A percentile compares a stretch with the other conserved stretches of the same genome.
Evolutionary conservation across 345 rosid species (phyloP).

Genomic region (Punica granatum): DNA sequence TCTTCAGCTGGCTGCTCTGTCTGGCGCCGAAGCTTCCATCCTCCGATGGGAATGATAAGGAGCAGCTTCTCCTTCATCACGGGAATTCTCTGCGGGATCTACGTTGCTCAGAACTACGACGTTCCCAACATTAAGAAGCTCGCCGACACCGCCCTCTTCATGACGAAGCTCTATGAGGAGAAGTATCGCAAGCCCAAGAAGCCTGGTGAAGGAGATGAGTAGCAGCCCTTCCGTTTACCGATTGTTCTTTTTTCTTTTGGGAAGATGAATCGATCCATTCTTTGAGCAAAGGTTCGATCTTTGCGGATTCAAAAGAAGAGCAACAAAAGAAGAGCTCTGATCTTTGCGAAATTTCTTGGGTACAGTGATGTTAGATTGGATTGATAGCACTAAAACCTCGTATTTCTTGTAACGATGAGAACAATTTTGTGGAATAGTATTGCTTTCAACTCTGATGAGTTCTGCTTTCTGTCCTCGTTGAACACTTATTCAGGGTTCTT

Average conservation of each 20-base stretch:
- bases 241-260: not conserved
- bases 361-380: not conserved
- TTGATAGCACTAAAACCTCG: too few species aligned
- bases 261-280: not conserved
- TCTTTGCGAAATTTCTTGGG: not conserved
- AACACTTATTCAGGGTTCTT: too few species aligned
- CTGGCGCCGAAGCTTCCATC: not conserved
- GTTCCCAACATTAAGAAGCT: slow-evolving; percentile 75
- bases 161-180: slow-evolving; percentile 52
- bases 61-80: slow-evolving; percentile 53
- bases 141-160: slow-evolving; percentile 32
- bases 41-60: slow-evolving; percentile 48
- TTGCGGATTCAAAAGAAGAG: not conserved
- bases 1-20: not conserved
- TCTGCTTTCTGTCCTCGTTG: too few species aligned
- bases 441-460: too few species aligned
- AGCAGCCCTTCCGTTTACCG: not conserved
- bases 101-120: slow-evolving; percentile 80
- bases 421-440: not conserved
- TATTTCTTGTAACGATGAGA: not conserved
- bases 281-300: not conserved
- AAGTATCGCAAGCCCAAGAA: slow-evolving; percentile 63
- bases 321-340: not conserved
- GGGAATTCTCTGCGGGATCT: slow-evolving; percentile 66
- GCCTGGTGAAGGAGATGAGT: slow-evolving; percentile 24